These are phyloP conservation scores for Mycena citricolor DNA, from an alignment of 1,284 basidiomycete species.

Conservation along the genomic window DNA sequence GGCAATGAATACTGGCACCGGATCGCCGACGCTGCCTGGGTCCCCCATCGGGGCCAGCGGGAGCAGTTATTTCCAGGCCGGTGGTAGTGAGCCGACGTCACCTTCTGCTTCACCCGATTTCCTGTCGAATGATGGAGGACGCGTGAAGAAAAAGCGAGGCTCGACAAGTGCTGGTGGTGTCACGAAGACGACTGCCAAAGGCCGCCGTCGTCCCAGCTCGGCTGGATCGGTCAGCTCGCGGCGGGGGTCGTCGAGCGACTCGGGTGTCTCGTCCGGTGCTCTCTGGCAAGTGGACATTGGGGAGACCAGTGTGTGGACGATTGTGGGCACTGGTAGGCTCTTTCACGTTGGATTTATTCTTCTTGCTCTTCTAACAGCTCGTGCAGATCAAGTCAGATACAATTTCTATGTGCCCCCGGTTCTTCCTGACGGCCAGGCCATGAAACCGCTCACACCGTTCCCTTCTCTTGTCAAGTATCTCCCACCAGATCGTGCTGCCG, in stretches of 20 bases:
- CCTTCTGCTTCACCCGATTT: slow-evolving; percentile 67
- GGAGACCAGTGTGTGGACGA: slow-evolving; percentile 91
- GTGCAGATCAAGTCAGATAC: slow-evolving; percentile 78
- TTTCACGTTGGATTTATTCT: slow-evolving; percentile 7
- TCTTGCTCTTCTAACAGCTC: too few species aligned
- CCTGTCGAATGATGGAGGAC: slow-evolving; percentile 74
- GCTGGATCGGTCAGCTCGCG: slow-evolving; percentile 70
- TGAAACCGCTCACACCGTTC: slow-evolving; percentile 85
- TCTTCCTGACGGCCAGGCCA: slow-evolving; percentile 73
- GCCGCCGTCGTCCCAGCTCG: slow-evolving; percentile 69
- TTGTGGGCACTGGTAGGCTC: slow-evolving; percentile 79
- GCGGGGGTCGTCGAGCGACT: slow-evolving; percentile 62
- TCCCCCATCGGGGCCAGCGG: slow-evolving; percentile 61
- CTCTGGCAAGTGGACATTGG: slow-evolving; percentile 87
- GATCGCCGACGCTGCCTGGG: slow-evolving; percentile 62
- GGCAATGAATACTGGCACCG: slow-evolving; percentile 42
- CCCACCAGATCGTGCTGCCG: slow-evolving; percentile 77
- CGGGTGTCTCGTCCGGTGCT: slow-evolving; percentile 70
- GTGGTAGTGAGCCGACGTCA: slow-evolving; percentile 67
- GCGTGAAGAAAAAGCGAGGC: slow-evolving; percentile 78
- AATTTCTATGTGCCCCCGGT: slow-evolving; percentile 92
- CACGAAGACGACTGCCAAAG: slow-evolving; percentile 52
- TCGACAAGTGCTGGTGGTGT: slow-evolving; percentile 71
- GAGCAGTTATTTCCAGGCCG: slow-evolving; percentile 62
- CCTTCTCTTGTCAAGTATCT: slow-evolving; percentile 83